Percentiles rank a stretch among this genome's conserved stretches.
Evolutionary conservation across 1,284 basidiomycete genomes (phyloP).

Genomic region (Apiotrichum siamense): DNA sequence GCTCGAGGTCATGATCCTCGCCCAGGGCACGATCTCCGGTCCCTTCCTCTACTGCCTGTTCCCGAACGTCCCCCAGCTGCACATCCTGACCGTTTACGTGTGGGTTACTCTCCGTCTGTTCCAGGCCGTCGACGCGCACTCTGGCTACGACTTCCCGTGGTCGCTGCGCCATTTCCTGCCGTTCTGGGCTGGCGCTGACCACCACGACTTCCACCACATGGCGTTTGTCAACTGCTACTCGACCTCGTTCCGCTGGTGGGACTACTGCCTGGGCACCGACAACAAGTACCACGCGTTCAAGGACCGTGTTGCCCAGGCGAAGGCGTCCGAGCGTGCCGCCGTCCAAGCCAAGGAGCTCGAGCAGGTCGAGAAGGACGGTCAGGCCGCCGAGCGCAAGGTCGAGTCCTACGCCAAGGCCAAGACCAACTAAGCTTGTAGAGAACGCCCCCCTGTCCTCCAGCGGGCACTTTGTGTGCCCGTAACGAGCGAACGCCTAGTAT

Average conservation of each 20-base stretch:
- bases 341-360: conserved; percentile 50
- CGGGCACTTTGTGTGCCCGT: no score
- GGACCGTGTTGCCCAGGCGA: conserved; percentile 54
- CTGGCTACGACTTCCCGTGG: conserved; percentile 97
- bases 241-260: conserved; percentile 89
- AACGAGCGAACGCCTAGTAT: no score
- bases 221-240: conserved; percentile 61
- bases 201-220: conserved; percentile 89
- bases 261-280: conserved; percentile 78
- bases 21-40: conserved; percentile 75
- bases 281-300: conserved; percentile 71
- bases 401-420: conserved; percentile 16
- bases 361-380: conserved; percentile 63
- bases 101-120: conserved; percentile 90
- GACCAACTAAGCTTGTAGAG: not conserved
- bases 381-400: conserved; percentile 62
- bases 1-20: conserved; percentile 83
- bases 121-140: conserved; percentile 97
- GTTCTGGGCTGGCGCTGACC: conserved; percentile 98
- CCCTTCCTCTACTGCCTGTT: conserved; percentile 73
- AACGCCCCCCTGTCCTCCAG: not conserved
- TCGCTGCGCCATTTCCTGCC: conserved; percentile 90
- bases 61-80: conserved; percentile 49
- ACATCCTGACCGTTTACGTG: conserved; percentile 83
- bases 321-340: conserved; percentile 49